phyloP scores from a whole-genome alignment of 805 yeast genomes.

The Teunomyces kruisii region DNA sequence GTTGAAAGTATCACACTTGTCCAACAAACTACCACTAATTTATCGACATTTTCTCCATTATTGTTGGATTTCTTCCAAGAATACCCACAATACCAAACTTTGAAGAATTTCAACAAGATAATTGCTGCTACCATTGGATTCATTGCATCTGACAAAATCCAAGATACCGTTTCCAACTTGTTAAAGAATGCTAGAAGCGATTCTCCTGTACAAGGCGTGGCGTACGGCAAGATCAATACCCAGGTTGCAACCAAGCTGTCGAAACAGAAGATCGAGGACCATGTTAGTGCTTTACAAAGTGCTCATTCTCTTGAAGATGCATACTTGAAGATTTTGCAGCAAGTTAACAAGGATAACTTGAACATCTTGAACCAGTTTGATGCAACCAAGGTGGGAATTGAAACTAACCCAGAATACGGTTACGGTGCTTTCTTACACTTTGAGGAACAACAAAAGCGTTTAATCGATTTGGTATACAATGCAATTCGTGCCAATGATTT shows the following conservation, averaged over 20 bases:
- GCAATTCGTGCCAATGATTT: slow-evolving; percentile 47
- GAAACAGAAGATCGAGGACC: slow-evolving; percentile 16
- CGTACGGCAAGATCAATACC: slow-evolving; percentile 49
- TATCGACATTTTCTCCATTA: slow-evolving; percentile 58
- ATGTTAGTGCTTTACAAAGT: slow-evolving; percentile 41
- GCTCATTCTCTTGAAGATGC: slow-evolving; percentile 67
- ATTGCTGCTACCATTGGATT: slow-evolving; percentile 58
- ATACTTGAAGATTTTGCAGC: slow-evolving; percentile 71
- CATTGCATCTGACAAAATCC: slow-evolving; percentile 36
- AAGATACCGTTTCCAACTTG: slow-evolving; percentile 47
- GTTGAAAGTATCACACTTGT: slow-evolving; percentile 59
- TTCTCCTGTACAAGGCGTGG: slow-evolving; percentile 61
- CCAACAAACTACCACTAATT: slow-evolving; percentile 53
- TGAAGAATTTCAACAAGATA: slow-evolving; percentile 48
- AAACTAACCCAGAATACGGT: slow-evolving; percentile 79
- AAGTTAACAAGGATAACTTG: slow-evolving; percentile 58
- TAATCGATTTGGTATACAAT: slow-evolving; percentile 45
- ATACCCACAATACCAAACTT: slow-evolving; percentile 45
- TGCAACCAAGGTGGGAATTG: slow-evolving; percentile 42
- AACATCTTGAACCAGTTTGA: slow-evolving; percentile 60
- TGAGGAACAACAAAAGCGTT: slow-evolving; percentile 49
- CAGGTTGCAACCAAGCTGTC: slow-evolving; percentile 29
- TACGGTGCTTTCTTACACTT: slow-evolving; percentile 69
- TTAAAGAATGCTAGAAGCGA: slow-evolving; percentile 51
- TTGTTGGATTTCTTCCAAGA: slow-evolving; percentile 73